Evolutionary conservation across 257 asterid species (phyloP), one percentile per base, ranked within the genome.

Genomic region (Penstemon barbatus): DNA sequence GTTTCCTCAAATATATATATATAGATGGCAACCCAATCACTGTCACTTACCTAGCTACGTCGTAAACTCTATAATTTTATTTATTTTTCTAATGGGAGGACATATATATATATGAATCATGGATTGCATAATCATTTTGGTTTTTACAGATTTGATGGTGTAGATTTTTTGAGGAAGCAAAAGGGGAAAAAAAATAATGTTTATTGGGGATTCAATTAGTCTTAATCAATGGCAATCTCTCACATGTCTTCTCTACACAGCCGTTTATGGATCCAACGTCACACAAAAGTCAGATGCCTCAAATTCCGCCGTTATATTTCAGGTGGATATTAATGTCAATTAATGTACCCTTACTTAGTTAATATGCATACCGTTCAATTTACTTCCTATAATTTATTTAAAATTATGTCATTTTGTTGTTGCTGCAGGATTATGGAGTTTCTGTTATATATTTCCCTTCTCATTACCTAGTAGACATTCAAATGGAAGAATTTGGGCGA

Each of bases 1-100:
- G 66, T 46, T 89, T 80, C 52, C 95, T 87, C 33, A 81, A 82
- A 43, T 87, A 82, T 46, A 72, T 88, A 76, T 89, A 43, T 87
- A 82, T 46, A 72, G 89, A 76, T 89, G 95, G 95, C 86, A 87
- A 25, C 95, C 95, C 10, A 74, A 57, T 19, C 72, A 61, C 12
- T 85, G 96, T 68, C n/a, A 75, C 61, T 56, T 87, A 54, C 84
- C 92, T 3, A 70, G 82, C 95, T 87, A 75, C 5, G 12, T 36
- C 5, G 12, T 36, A 8, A 40, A 60, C 65, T 59, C 33, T 45
- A 3, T n/a, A n/a, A n/a, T n/a, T 49, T 48, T 66, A 10, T 15
- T 18, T 19, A 10, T 70, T 15, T 37, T 6, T 33, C 0, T 13
- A 7, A 2, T 2, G 4, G 15, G 13, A 10, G 9, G 12, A 46